These are phyloP conservation scores for Paspalum vaginatum DNA, from an alignment of 176 grass and related monocot species.

Conservation along the genomic window DNA sequence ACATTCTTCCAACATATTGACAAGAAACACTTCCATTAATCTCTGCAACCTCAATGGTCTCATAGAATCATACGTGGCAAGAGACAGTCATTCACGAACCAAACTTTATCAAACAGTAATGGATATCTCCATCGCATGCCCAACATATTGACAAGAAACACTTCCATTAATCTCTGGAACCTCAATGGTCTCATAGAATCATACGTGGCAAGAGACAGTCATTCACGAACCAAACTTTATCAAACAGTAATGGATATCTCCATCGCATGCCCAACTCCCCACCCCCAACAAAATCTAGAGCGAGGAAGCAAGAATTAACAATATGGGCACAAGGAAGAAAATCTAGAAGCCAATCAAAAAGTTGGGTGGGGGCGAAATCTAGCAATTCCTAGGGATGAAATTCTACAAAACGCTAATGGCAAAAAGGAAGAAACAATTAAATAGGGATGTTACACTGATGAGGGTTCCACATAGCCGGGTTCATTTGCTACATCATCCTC, in stretches of 20 bases:
- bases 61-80: constrained; percentile 45
- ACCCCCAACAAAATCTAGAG: constrained; percentile 84
- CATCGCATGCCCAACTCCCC: constrained; percentile 61
- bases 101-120: constrained; percentile 36
- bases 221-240: constrained; percentile 40
- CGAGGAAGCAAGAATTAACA: constrained; percentile 71
- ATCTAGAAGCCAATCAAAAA: constrained; percentile 49
- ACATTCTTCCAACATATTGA: constrained; percentile 28
- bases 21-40: constrained; percentile 40
- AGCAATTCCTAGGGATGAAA: constrained; percentile 56
- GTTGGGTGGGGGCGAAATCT: constrained; percentile 37
- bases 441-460: constrained; percentile 55
- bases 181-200: constrained; percentile 44
- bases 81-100: constrained; percentile 42
- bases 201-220: constrained; percentile 43
- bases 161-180: constrained; percentile 40
- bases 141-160: constrained; percentile 45
- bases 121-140: constrained; percentile 51
- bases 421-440: constrained; percentile 46
- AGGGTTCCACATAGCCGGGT: constrained; percentile 46
- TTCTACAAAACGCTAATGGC: constrained; percentile 48
- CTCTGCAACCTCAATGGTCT: constrained; percentile 41
- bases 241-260: constrained; percentile 35
- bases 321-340: constrained; percentile 50
- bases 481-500: constrained; percentile 54